Base-by-base conservation (phyloP, 2,329 filamentous ascomycete species). In the Penicillium sp. region DNA sequence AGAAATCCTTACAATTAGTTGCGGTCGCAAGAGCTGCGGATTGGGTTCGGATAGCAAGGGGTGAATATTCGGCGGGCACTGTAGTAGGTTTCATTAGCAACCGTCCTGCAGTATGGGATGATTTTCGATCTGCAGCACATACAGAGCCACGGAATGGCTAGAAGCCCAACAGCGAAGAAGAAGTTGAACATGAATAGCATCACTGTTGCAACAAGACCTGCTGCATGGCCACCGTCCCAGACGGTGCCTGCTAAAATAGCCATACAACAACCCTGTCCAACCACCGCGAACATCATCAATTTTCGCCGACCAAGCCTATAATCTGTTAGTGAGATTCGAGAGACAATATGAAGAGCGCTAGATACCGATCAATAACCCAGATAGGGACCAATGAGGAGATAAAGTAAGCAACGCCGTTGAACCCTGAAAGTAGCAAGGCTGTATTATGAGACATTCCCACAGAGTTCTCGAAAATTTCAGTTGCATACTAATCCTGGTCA, bases 221-320 rank as follows among this genome's bases (percentile, higher is more conserved):
- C 70, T 3, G 72, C 59, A 14, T 69, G 68, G n/a, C 69, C 63
- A 9, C 73, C 75, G 43, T 75, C 67, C 10, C 70, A 75, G 0
- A 80, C 75, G 0, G 79, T 79, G 9, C 75, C 77, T 2, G 78
- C 77, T 10, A 81, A 69, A 2, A 80, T 68, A 11, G 75, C 75
- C 79, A 82, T 82, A 57, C 79, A 82, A 49, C 63, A 67, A 55
- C 74, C 78, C 68, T 84, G 82, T 1, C 82, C 81, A 2, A 76
- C 73, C 0, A 81, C 79, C 1, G 81, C 79, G 64, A 80, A 85
- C 67, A 86, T 79, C 79, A 87, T 83, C 69, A 86, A 75, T 65
- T 84, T 85, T 9, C 84, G 75, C 5, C 84, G 79, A 19, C 84
- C 84, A n/a, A 72, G 62, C 13, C 67, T 70, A 35, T 24, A 14